phyloP scores from a whole-genome alignment of 495 filamentous ascomycete genomes.

The Darksidea phi region DNA sequence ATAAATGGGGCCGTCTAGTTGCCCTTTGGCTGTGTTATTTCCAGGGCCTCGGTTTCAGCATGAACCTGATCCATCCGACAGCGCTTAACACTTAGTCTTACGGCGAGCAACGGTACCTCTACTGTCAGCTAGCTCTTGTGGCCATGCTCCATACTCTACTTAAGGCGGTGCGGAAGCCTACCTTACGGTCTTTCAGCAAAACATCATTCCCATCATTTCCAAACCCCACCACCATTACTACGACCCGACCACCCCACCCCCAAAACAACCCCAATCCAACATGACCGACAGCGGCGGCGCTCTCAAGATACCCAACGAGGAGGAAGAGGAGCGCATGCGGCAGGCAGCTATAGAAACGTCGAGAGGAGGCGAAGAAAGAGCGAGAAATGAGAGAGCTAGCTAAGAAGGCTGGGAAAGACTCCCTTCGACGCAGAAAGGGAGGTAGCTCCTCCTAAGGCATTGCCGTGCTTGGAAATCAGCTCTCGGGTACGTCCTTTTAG shows the following conservation, averaged over 20 bases:
- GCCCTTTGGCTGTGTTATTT: slow-evolving; percentile 48
- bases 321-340: not conserved
- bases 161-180: not conserved
- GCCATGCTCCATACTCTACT: not conserved
- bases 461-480: not conserved
- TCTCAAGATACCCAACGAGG: not conserved
- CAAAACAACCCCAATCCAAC: not conserved
- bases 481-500: not conserved
- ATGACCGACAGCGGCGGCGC: not conserved
- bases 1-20: slow-evolving; percentile 56
- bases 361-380: not conserved
- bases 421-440: not conserved
- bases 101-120: not conserved
- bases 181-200: not conserved
- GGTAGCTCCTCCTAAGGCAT: not conserved
- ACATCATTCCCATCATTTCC: not conserved
- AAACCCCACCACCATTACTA: not conserved
- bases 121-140: not conserved
- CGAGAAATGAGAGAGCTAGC: not conserved
- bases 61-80: slow-evolving; percentile 39
- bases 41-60: slow-evolving; percentile 46
- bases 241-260: not conserved
- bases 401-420: not conserved
- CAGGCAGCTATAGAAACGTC: not conserved
- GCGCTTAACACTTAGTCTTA: not conserved